A percentile compares a stretch with the other conserved stretches of the same genome.
These are phyloP conservation scores for Hypoxylon sp. DNA, from an alignment of 2,329 filamentous ascomycete genomes.

Conservation along the genomic window DNA sequence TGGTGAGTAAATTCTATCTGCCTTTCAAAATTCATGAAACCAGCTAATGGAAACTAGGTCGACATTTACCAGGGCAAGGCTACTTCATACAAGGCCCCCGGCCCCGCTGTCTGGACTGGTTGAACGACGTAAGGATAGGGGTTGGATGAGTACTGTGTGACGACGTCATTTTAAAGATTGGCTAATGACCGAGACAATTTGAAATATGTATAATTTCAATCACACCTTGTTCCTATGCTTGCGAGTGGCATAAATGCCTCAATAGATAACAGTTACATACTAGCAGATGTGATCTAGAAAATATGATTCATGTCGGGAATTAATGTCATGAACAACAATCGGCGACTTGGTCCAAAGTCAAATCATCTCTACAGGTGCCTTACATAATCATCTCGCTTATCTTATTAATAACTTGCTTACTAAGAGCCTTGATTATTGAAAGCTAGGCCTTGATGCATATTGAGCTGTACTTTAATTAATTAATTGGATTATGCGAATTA, in stretches of 20 bases:
- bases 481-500: no score
- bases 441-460: no score
- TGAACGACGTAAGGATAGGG: constrained; percentile 41
- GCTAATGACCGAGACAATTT: constrained; percentile 14
- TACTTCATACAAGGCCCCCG: constrained; percentile 64
- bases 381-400: no score
- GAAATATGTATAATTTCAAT: constrained; percentile 6
- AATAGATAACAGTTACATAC: no score
- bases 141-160: constrained; percentile 9
- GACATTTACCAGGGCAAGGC: constrained; percentile 63
- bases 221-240: neutral
- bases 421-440: no score
- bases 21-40: neutral
- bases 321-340: no score
- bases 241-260: neutral
- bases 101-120: constrained; percentile 65
- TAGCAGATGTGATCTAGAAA: no score
- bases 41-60: constrained; percentile 53
- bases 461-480: no score
- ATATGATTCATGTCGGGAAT: no score
- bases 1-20: constrained; percentile 52
- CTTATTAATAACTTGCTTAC: no score
- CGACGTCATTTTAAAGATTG: constrained; percentile 21
- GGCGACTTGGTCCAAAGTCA: no score
- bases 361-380: no score